Conservation (phyloP, 2,329 filamentous ascomycete species). For the Westerdykella ornata region DNA sequence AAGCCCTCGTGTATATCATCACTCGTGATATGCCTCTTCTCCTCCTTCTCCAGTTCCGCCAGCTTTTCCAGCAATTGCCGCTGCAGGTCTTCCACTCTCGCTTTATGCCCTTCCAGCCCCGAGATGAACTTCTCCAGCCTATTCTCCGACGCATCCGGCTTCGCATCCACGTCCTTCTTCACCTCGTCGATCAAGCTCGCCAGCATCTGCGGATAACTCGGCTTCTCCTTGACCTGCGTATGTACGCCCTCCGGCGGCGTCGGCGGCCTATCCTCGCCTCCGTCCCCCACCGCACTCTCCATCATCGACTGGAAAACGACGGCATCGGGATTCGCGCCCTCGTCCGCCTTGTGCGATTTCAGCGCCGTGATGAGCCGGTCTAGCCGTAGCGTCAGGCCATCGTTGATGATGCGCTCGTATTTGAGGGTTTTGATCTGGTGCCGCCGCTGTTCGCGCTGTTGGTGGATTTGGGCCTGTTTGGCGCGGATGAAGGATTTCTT, state of each 20-base stretch:
- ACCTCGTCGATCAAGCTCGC: slow-evolving; percentile 91
- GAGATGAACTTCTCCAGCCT: slow-evolving; percentile 69
- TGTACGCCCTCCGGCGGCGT: slow-evolving; percentile 76
- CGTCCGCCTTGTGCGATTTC: slow-evolving; percentile 56
- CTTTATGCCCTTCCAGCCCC: slow-evolving; percentile 69
- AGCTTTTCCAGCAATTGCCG: slow-evolving; percentile 67
- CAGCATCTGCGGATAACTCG: slow-evolving; percentile 96
- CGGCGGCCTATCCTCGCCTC: slow-evolving; percentile 58
- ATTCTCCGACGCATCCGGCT: slow-evolving; percentile 53
- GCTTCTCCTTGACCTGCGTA: slow-evolving; percentile 64
- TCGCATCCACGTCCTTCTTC: slow-evolving; percentile 73
- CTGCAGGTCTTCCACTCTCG: slow-evolving; percentile 73
- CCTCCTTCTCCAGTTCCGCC: slow-evolving; percentile 74
- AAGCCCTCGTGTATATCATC: slow-evolving; percentile 85
- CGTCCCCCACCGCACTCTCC: slow-evolving; percentile 63
- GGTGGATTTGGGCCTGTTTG: slow-evolving; percentile 95
- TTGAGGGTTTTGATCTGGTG: slow-evolving; percentile 85
- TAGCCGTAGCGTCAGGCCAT: slow-evolving; percentile 80
- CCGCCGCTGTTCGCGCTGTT: slow-evolving; percentile 77
- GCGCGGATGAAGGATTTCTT: slow-evolving; percentile 97
- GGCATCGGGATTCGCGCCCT: slow-evolving; percentile 50
- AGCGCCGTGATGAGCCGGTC: slow-evolving; percentile 68
- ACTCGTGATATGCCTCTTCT: slow-evolving; percentile 86
- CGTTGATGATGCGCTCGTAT: slow-evolving; percentile 89
- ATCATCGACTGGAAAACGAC: slow-evolving; percentile 85